A percentile compares a stretch with the other conserved stretches of the same genome.
Evolutionary conservation across 371 early-diverging fungal genomes (phyloP).

Genomic region (Rhizopus microsporus): DNA sequence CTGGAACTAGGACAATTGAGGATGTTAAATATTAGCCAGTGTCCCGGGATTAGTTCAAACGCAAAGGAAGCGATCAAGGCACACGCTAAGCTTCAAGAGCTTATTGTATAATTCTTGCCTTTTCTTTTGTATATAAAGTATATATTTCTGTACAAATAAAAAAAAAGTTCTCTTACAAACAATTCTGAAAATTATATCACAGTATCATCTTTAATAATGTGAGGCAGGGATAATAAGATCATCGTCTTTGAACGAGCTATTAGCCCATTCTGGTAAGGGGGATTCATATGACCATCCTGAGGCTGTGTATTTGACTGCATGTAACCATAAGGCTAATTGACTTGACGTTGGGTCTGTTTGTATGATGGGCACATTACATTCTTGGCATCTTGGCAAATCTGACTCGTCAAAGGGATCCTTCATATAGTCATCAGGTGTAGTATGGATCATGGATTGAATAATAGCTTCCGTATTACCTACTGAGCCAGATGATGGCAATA

Average conservation of each 20-base stretch:
- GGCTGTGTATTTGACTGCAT: constrained; percentile 77
- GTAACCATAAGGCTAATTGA: constrained; percentile 81
- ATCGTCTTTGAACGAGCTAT: constrained; percentile 23
- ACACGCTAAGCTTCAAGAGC: constrained; percentile 14
- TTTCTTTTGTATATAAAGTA: too few relatives aligned
- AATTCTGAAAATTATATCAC: too few relatives aligned
- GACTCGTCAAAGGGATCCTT: constrained; percentile 17
- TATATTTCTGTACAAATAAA: too few relatives aligned
- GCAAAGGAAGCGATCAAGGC: constrained; percentile 20
- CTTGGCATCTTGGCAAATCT: constrained; percentile 34
- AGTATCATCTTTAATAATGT: constrained; percentile 6
- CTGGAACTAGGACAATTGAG: constrained; percentile 15
- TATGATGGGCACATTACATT: constrained; percentile 50
- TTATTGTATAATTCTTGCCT: constrained; percentile 13
- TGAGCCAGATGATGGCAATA: neutral
- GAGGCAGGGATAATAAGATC: constrained; percentile 8
- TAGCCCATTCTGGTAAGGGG: constrained; percentile 78
- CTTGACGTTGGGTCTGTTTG: constrained; percentile 67
- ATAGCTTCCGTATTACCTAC: neutral
- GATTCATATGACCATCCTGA: constrained; percentile 78
- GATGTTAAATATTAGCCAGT: constrained; percentile 35
- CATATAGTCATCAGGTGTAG: constrained; percentile 39
- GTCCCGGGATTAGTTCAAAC: constrained; percentile 24
- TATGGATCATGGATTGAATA: constrained; percentile 40
- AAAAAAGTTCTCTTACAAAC: too few relatives aligned